Conservation (phyloP, 192 early-diverging fungal species). For the Coemansia sp. region DNA sequence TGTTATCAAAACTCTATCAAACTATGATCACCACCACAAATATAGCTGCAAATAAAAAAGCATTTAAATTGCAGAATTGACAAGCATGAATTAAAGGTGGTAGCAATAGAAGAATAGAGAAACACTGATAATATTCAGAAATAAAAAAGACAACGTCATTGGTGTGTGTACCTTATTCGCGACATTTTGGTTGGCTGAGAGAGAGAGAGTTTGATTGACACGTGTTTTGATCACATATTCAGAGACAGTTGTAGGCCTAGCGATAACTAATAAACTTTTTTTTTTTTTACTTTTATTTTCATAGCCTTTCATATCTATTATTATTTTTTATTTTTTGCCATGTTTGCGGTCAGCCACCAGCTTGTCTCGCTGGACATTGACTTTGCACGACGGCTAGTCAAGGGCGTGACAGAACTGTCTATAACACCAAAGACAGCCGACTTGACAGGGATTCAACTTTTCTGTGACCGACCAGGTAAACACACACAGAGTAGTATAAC, state of each 20-base stretch:
- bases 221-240: constrained; percentile 2
- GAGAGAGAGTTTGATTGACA: background rate
- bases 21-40: no score
- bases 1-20: no score
- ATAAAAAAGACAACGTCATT: no score
- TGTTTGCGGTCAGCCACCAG: constrained; percentile 52
- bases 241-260: background rate
- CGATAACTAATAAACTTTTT: background rate
- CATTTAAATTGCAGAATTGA: no score
- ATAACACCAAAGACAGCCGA: constrained; percentile 29
- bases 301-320: no score
- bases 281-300: background rate
- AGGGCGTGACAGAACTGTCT: constrained; percentile 55
- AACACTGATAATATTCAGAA: no score
- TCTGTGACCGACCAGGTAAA: constrained; percentile 57
- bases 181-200: no score
- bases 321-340: constrained; percentile 5
- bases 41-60: no score
- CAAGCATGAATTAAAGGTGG: no score
- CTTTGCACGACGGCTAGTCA: constrained; percentile 33
- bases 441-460: constrained; percentile 25
- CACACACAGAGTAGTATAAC: background rate
- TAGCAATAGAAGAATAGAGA: no score
- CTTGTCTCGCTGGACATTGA: constrained; percentile 54
- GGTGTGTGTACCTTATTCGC: no score